Evolutionary conservation across 345 rosid species (phyloP).

Genomic region (Arabidopsis suecica): DNA sequence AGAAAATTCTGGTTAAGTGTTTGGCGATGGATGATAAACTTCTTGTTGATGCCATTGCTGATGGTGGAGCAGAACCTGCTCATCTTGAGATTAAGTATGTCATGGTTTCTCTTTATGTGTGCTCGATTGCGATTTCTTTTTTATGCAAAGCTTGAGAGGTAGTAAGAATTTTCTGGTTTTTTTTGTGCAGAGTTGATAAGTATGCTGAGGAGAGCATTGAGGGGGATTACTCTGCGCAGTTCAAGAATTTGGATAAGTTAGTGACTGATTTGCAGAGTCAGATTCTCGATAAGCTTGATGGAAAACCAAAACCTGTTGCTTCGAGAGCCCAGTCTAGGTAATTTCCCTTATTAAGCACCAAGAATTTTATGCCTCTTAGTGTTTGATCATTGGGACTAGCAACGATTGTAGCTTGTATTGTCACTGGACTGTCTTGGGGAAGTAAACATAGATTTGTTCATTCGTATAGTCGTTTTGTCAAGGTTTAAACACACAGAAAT

Average conservation of each 20-base stretch:
- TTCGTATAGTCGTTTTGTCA: not conserved
- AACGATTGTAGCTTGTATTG: constrained; percentile 1
- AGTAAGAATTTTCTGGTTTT: not conserved
- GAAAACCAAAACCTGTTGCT: constrained; percentile 41
- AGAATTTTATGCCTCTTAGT: not conserved
- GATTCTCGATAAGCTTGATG: constrained; percentile 56
- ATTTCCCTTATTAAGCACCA: not conserved
- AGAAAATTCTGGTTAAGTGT: constrained; percentile 72
- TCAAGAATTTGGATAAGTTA: constrained; percentile 62
- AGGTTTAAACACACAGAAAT: not conserved
- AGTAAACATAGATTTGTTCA: not conserved
- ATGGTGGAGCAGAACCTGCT: constrained; percentile 59
- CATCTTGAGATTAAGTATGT: constrained; percentile 74
- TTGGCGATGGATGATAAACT: constrained; percentile 63
- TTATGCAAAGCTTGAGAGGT: not conserved
- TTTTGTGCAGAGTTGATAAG: constrained; percentile 56
- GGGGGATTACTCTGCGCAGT: constrained; percentile 61
- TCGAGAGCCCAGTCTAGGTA: constrained; percentile 51
- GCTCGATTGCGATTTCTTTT: constrained; percentile 11
- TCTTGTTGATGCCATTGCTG: constrained; percentile 65
- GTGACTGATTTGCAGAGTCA: constrained; percentile 56
- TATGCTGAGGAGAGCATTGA: constrained; percentile 53
- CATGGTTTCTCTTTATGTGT: not conserved
- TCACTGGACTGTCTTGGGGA: not conserved
- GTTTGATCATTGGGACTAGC: not conserved